These are phyloP conservation scores for Fusarium verticillioides DNA, from an alignment of 2,329 filamentous ascomycete species.

Conservation along the genomic window DNA sequence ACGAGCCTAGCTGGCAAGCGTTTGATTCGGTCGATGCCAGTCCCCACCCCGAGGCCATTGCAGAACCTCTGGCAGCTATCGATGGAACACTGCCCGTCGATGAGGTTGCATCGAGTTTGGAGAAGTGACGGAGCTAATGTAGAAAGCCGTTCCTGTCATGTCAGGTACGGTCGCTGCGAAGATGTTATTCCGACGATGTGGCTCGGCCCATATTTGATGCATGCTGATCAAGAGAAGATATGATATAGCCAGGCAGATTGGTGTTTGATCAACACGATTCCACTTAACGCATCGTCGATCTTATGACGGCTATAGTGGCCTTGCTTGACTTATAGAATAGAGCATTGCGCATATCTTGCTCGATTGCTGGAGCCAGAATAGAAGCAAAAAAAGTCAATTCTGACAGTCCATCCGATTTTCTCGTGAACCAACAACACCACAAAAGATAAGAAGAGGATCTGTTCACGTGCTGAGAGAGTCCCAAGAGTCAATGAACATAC, in stretches of 20 bases:
- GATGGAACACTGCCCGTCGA: constrained; percentile 61
- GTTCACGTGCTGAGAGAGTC: not conserved
- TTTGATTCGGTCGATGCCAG: constrained; percentile 50
- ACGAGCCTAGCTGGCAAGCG: constrained; percentile 73
- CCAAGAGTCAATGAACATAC: not conserved
- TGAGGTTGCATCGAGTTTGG: constrained; percentile 61
- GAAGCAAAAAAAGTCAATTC: not conserved
- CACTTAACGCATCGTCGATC: not conserved
- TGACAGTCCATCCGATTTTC: not conserved
- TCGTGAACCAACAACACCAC: not conserved
- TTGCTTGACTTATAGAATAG: not conserved
- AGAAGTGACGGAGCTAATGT: constrained; percentile 55
- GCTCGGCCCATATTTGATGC: constrained; percentile 24
- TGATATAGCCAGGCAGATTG: not conserved
- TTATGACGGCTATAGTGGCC: not conserved
- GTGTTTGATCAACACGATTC: not conserved
- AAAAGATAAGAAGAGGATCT: not conserved
- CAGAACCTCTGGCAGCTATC: constrained; percentile 32
- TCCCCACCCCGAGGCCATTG: constrained; percentile 27
- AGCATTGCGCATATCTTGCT: not conserved
- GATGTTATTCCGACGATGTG: constrained; percentile 15
- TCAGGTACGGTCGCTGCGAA: constrained; percentile 24
- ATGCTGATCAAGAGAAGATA: not conserved
- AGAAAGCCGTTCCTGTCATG: constrained; percentile 26
- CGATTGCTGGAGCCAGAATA: not conserved